A percentile compares a stretch with the other conserved stretches of the same genome.
Conservation (phyloP, 202 grass and related monocot genomes). For the Digitaria exilis region DNA sequence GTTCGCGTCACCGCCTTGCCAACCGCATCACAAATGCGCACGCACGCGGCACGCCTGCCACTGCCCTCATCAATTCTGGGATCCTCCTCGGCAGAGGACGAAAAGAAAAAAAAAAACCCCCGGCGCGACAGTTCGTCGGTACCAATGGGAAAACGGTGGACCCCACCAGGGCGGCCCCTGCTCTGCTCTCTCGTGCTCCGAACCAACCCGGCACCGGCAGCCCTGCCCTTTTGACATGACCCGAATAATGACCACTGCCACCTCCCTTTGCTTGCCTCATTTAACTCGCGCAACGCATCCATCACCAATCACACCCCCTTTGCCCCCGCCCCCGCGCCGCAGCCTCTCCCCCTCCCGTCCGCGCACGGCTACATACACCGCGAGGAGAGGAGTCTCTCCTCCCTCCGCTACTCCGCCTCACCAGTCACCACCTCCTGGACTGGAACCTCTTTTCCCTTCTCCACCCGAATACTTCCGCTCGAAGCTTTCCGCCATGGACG, state of each 20-base stretch:
- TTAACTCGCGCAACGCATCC: background rate
- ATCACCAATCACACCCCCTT: no score
- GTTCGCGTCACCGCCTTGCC: background rate
- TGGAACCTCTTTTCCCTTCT: no score
- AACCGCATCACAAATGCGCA: no score
- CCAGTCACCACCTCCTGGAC: no score
- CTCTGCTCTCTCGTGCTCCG: background rate
- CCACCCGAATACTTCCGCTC: background rate
- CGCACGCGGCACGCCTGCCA: no score
- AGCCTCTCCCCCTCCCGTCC: no score
- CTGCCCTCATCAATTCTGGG: no score
- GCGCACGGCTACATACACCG: no score
- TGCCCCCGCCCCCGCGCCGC: no score
- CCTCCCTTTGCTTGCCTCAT: background rate
- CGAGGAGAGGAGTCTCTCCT: background rate
- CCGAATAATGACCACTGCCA: background rate
- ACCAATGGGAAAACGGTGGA: no score
- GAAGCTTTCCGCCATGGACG: slow-evolving; percentile 53
- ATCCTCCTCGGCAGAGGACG: background rate
- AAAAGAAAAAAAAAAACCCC: background rate
- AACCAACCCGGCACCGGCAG: background rate
- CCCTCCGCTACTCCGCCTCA: background rate
- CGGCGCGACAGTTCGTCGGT: background rate
- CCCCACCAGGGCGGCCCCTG: background rate
- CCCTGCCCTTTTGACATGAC: background rate